Base-by-base conservation (phyloP, 768 basidiomycete species). In the Phaeotremella skinneri region DNA sequence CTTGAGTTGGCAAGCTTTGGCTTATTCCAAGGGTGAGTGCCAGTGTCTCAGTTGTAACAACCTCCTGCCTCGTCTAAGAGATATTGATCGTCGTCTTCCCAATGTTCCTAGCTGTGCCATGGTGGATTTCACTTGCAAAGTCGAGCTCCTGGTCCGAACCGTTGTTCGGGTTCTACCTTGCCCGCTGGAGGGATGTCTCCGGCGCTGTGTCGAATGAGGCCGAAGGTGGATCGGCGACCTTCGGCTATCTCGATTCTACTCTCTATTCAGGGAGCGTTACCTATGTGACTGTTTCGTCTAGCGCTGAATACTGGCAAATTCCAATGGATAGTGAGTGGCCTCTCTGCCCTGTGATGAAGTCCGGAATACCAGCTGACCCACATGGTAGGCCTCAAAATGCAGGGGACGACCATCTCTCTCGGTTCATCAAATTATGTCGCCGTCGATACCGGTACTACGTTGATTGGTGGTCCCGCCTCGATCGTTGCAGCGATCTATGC, bases 161-260 rank as follows among this genome's bases (percentile, higher is more conserved):
- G 1, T 61, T 75, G 2, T 77, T 77, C 58, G 72, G 65, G 3
- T 74, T 77, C 52, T 68, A 75, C 57, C 60, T 77, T 23, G 66
- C 60, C 25, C 65, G 76, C 42, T 77, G 66, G 58, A 52, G 78
- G 42, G 70, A 76, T 51, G 74, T 75, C 21, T 52, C 68, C 1
- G 64, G 62, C 27, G 78, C 76, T 0, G 43, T 58, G 4, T 25
- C 60, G 14, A 57, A 69, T 25, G 78, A 78, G 52, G 20, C 55
- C 3, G 60, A 74, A 16, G 78, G 76, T 17, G 78, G 78, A 2
- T 57, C 42, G 9, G 70, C 70, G 3, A 72, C 72, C 34, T 69
- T 78, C 82, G 88, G 88, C 17, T 86, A 83, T 62, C 66, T 74
- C 20, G 74, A 78, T 61, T 61, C 70, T 0, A 69, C 71, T 1